These are phyloP conservation scores for carrot (Daucus carota) DNA, from an alignment of 129 eudicot genomes.

Conservation along the genomic window DH1_v3.0 NC_030381.2:53479501-53480000, in stretches of 20 bases:
- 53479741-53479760: neutral
- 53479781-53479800: slow-evolving; percentile 34
- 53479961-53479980: neutral
- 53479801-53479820: slow-evolving; percentile 52
- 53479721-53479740: neutral
- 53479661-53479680: neutral
- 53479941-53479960: slow-evolving; percentile 11
- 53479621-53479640: neutral
- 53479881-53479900: slow-evolving; percentile 85
- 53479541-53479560: no score
- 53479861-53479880: slow-evolving; percentile 99
- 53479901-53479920: slow-evolving; percentile 81
- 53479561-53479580: neutral
- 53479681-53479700: neutral
- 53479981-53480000: neutral
- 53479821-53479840: slow-evolving; percentile 51
- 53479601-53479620: neutral
- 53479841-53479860: slow-evolving; percentile 96
- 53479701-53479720: neutral
- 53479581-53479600: neutral
- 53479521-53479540: neutral
- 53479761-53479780: neutral
- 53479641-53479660: neutral
- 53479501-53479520: neutral
- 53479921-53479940: slow-evolving; percentile 38